A percentile compares a stretch with the other conserved stretches of the same genome.
Evolutionary conservation across 768 basidiomycete species (phyloP).

Genomic region (Boletus sp.): DNA sequence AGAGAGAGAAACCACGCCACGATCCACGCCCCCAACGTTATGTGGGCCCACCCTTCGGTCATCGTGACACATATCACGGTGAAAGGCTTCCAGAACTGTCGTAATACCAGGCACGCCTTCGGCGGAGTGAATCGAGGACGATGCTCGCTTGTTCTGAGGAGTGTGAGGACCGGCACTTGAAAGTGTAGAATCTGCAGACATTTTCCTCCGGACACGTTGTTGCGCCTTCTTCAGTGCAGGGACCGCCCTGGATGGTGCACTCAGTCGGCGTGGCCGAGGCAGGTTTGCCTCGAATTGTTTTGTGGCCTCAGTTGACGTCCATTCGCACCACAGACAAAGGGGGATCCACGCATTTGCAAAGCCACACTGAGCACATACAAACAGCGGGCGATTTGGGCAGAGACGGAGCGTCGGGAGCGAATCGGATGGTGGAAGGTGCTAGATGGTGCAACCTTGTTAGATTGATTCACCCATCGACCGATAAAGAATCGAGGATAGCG

Average conservation of each 20-base stretch:
- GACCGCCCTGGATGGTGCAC: slow-evolving; percentile 24
- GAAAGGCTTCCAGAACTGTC: slow-evolving; percentile 24
- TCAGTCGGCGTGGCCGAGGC: slow-evolving; percentile 36
- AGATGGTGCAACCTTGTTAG: slow-evolving; percentile 9
- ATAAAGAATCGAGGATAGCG: slow-evolving; percentile 6
- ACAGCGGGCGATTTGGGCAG: slow-evolving; percentile 41
- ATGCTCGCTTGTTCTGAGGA: slow-evolving; percentile 20
- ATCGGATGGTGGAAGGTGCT: slow-evolving; percentile 46
- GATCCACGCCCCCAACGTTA: slow-evolving; percentile 8
- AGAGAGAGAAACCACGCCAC: not conserved
- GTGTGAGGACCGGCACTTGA: slow-evolving; percentile 23
- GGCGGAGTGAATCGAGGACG: not conserved
- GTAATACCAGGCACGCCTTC: slow-evolving; percentile 28
- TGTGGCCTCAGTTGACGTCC: slow-evolving; percentile 43
- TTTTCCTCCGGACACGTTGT: slow-evolving; percentile 11
- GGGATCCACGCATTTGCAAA: slow-evolving; percentile 48
- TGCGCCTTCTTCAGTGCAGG: slow-evolving; percentile 11
- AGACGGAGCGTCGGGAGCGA: slow-evolving; percentile 48
- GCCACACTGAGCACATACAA: slow-evolving; percentile 47
- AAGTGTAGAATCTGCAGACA: slow-evolving; percentile 20
- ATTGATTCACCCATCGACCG: slow-evolving; percentile 12
- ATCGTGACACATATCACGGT: slow-evolving; percentile 21
- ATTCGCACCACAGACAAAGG: slow-evolving; percentile 51
- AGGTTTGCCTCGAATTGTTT: slow-evolving; percentile 39
- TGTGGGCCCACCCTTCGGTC: slow-evolving; percentile 10